phyloP scores from a whole-genome alignment of 495 filamentous ascomycete species.

The Podospora australis region DNA sequence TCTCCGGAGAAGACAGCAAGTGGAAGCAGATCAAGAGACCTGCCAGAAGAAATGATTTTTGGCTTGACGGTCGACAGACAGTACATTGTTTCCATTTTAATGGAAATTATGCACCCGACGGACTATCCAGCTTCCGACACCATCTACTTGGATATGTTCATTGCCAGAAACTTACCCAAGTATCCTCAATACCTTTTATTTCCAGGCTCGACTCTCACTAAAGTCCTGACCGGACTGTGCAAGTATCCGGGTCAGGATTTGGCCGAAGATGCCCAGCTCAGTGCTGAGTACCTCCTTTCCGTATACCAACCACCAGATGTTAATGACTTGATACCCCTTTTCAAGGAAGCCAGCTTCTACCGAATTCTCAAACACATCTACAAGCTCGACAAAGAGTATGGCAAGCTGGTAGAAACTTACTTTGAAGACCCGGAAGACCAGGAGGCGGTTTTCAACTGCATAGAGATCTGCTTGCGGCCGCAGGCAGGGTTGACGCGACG shows the following conservation, averaged over 20 bases:
- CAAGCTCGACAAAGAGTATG: conserved; percentile 70
- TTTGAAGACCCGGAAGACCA: conserved; percentile 79
- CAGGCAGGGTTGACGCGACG: conserved; percentile 62
- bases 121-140: conserved; percentile 74
- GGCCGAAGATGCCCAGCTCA: conserved; percentile 90
- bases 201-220: conserved; percentile 75
- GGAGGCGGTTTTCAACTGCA: conserved; percentile 66
- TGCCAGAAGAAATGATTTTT: conserved; percentile 58
- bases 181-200: conserved; percentile 93
- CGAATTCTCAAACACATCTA: conserved; percentile 91
- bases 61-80: conserved; percentile 78
- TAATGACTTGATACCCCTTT: conserved; percentile 63
- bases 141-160: conserved; percentile 96
- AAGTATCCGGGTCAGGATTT: conserved; percentile 73
- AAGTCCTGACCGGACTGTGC: conserved; percentile 76
- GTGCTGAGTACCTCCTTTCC: conserved; percentile 89
- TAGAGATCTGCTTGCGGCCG: conserved; percentile 74
- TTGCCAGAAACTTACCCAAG: conserved; percentile 91
- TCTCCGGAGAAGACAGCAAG: conserved; percentile 50
- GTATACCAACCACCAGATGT: conserved; percentile 86
- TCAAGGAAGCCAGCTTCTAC: conserved; percentile 78
- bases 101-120: conserved; percentile 74
- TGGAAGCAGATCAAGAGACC: conserved; percentile 40
- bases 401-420: conserved; percentile 70
- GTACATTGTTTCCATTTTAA: conserved; percentile 79